These are phyloP conservation scores for Penicillium odoratum DNA, from an alignment of 495 filamentous ascomycete species.

Conservation along the genomic window DNA sequence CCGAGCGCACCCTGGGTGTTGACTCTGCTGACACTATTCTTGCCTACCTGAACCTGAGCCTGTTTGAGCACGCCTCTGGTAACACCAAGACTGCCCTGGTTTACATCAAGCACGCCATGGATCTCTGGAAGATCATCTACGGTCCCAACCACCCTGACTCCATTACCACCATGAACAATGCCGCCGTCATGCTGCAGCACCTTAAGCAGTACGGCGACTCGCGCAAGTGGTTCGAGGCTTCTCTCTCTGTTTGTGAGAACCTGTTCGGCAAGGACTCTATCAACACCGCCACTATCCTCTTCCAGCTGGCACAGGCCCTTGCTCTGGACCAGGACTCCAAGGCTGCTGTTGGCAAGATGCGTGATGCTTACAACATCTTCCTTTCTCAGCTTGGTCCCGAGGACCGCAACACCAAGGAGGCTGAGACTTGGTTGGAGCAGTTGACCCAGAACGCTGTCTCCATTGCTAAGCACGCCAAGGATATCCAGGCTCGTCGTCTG, in stretches of 20 bases:
- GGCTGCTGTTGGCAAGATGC: conserved; percentile 86
- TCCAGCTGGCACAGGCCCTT: conserved; percentile 94
- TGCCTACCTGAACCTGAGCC: conserved; percentile 89
- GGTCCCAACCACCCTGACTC: conserved; percentile 92
- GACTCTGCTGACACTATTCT: conserved; percentile 93
- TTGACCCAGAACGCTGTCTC: conserved; percentile 92
- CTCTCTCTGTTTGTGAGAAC: conserved; percentile 79
- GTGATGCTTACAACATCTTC: conserved; percentile 95
- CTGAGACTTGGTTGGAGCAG: conserved; percentile 92
- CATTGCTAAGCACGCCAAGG: conserved; percentile 88
- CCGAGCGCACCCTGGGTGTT: conserved; percentile 90
- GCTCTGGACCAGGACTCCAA: conserved; percentile 92
- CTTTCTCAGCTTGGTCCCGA: conserved; percentile 76
- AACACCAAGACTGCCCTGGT: conserved; percentile 80
- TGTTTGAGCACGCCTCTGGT: conserved; percentile 91
- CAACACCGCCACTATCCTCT: conserved; percentile 92
- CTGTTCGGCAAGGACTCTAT: conserved; percentile 84
- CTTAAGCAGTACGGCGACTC: conserved; percentile 91
- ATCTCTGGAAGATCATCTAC: conserved; percentile 96
- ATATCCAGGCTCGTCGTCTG: conserved; percentile 68
- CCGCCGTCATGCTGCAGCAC: conserved; percentile 95
- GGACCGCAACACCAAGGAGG: conserved; percentile 94
- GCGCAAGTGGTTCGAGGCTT: conserved; percentile 93
- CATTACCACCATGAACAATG: conserved; percentile 98
- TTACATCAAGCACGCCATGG: conserved; percentile 89